Base-by-base conservation (phyloP, 306 rosid genomes). In the Heteromeles arbutifolia region DNA sequence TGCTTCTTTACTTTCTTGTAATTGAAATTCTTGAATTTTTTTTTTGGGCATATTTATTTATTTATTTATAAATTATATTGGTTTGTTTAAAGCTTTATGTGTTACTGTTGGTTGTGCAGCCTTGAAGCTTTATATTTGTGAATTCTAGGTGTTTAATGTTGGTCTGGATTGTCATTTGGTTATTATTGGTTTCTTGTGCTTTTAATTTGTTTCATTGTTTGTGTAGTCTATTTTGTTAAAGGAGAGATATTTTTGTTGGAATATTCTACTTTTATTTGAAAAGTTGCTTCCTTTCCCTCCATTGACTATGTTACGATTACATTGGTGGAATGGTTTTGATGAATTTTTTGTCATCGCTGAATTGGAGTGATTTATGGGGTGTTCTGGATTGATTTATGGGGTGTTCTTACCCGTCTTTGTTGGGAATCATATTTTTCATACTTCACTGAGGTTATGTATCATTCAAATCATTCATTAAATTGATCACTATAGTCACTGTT, bases 351-450 rank as follows among this genome's bases (percentile, higher is more conserved):
- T 34, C 25, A 14, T 24, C 6, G 57, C 28, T 75, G 39, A 75
- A 52, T 65, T 63, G 8, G 0, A 18, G 63, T 65, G 73, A 75
- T 65, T 75, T 15, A 15, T 50, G 72, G 68, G 68, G 34, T 65
- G 78, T 75, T 65, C 72, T 64, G 9, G 1, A 19, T 53, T 65
- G 73, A 76, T 67, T 75, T 15, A 17, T 50, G 73, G 58, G 69
- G 37, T 52, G 79, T 75, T 65, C 72, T 50, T 75, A 52, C 56
- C 72, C 71, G 37, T 75, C 25, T 66, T 54, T 76, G 41, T 65
- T 53, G 21, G 67, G 39, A 28, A 34, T 34, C 39, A 34, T 6
- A 6, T 34, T 63, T 63, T 13, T 19, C 19, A 19, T 14, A 44
- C n/a, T 34, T 34, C 28, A 75, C 41, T 50, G 43, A 44, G 53